These are phyloP conservation scores for Abrus precatorius DNA, from an alignment of 306 rosid species.

Conservation along the genomic window DNA sequence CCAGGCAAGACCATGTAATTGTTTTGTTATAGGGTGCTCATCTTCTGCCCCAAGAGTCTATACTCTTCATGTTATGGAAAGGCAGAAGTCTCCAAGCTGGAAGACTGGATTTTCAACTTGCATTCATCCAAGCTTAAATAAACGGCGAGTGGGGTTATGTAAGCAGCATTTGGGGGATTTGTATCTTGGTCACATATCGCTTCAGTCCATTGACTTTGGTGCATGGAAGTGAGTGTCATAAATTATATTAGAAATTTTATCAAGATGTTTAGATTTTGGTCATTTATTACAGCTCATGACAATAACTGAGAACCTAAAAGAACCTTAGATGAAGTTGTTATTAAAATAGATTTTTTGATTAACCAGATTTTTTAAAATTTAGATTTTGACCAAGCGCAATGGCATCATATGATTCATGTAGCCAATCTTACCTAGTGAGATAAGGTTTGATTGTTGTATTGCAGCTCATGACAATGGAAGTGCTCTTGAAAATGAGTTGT, in stretches of 20 bases:
- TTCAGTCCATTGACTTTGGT: slow-evolving; percentile 86
- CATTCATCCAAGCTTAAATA: slow-evolving; percentile 90
- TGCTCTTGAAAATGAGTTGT: slow-evolving; percentile 60
- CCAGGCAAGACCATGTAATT: slow-evolving; percentile 77
- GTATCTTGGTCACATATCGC: slow-evolving; percentile 84
- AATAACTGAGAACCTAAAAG: not conserved
- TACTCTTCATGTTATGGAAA: slow-evolving; percentile 91
- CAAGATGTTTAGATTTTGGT: slow-evolving; percentile 36
- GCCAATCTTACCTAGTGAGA: too few relatives aligned
- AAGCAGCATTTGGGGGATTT: slow-evolving; percentile 77
- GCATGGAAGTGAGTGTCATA: slow-evolving; percentile 71
- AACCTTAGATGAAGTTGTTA: too few relatives aligned
- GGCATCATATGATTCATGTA: too few relatives aligned
- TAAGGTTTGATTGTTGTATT: not conserved
- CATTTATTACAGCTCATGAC: slow-evolving; percentile 49
- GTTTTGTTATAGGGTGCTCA: slow-evolving; percentile 79
- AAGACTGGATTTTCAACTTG: slow-evolving; percentile 88
- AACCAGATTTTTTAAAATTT: too few relatives aligned
- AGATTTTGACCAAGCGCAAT: too few relatives aligned
- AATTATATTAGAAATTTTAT: slow-evolving; percentile 37
- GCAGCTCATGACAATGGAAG: slow-evolving; percentile 67
- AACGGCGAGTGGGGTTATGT: slow-evolving; percentile 79
- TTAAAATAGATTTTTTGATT: too few relatives aligned
- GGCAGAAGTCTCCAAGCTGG: slow-evolving; percentile 94
- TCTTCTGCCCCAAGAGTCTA: slow-evolving; percentile 80